Evolutionary conservation across 2,329 filamentous ascomycete species (phyloP), one percentile per base, ranked within the genome.

Genomic region (Hymenotorrendiella dingleyae): DNA sequence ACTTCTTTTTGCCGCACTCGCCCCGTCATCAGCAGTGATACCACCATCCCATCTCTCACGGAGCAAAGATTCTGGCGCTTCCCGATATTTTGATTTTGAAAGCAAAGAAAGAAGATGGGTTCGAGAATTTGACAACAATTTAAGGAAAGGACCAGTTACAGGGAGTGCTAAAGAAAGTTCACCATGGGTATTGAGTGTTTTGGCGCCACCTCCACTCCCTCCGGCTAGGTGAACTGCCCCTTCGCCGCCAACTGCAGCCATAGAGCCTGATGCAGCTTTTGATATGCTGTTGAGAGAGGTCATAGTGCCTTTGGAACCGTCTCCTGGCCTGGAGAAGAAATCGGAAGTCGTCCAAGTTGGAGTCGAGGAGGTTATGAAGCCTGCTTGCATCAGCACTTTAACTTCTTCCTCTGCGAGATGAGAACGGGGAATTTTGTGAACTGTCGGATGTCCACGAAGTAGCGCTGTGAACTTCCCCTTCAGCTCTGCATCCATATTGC

Each of bases 41-140:
- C 80, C 81, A 10, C 82, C 84, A 49, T 88, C 79, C 77, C 85
- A 89, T 38, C 79, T 73, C 61, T 88, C 82, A 28, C 70, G 69
- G 28, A 89, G 65, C 51, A 78, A 64, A 28, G 67, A 65, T 61
- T 83, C 72, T 1, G 83, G 78, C 23, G 73, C 74, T 63, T 87
- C 83, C 33, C 74, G 72, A 62, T 73, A 79, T 42, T 70, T 72
- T 10, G 75, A 77, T 58, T 75, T 76, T 11, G 66, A 67, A 21
- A 89, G 62, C 23, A 85, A 64, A 5, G 67, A 66, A 1, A 79
- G 61, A 0, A 89, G 63, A 61, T 86, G 82, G 19, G 71, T 70
- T 11, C 84, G 70, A 2, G 79, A 77, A 24, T 69, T 71, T 16
- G 75, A 70, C 0, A 82, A 67, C 3, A 89, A 69, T 60, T 82